These are phyloP conservation scores for Mycothermus thermophilus DNA, from an alignment of 495 filamentous ascomycete species.

Conservation along the genomic window DNA sequence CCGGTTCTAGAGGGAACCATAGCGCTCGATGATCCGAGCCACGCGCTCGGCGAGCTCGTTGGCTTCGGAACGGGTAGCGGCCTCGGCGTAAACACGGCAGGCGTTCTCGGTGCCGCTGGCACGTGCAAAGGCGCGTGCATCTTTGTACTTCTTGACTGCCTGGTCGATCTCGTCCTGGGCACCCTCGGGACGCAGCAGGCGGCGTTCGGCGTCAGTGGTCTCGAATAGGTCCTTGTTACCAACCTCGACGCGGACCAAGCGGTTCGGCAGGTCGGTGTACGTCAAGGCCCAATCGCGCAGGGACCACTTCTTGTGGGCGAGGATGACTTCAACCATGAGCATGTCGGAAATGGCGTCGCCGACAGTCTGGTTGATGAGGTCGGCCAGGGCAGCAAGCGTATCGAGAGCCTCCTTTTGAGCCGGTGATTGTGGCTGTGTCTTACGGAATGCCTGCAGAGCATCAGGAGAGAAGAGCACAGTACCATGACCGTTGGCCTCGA, in stretches of 20 bases:
- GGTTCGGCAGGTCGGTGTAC: slow-evolving; percentile 90
- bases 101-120: slow-evolving; percentile 94
- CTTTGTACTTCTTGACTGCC: slow-evolving; percentile 76
- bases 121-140: slow-evolving; percentile 79
- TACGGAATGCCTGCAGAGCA: slow-evolving; percentile 62
- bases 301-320: slow-evolving; percentile 88
- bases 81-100: slow-evolving; percentile 93
- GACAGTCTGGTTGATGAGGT: slow-evolving; percentile 94
- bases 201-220: slow-evolving; percentile 82
- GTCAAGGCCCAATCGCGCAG: slow-evolving; percentile 84
- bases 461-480: slow-evolving; percentile 85
- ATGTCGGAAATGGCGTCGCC: slow-evolving; percentile 93
- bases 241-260: slow-evolving; percentile 85
- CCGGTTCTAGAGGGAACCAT: slow-evolving; percentile 14
- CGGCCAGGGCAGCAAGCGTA: slow-evolving; percentile 62
- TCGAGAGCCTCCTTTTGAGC: slow-evolving; percentile 77
- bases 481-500: slow-evolving; percentile 96
- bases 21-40: slow-evolving; percentile 49
- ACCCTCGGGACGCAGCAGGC: slow-evolving; percentile 62
- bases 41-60: slow-evolving; percentile 79
- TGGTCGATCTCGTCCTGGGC: slow-evolving; percentile 76
- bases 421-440: slow-evolving; percentile 71
- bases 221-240: slow-evolving; percentile 74
- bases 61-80: slow-evolving; percentile 67
- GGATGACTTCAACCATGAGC: slow-evolving; percentile 88